Conservation (phyloP, 257 asterid species). For the Linderniella brevidens region DNA sequence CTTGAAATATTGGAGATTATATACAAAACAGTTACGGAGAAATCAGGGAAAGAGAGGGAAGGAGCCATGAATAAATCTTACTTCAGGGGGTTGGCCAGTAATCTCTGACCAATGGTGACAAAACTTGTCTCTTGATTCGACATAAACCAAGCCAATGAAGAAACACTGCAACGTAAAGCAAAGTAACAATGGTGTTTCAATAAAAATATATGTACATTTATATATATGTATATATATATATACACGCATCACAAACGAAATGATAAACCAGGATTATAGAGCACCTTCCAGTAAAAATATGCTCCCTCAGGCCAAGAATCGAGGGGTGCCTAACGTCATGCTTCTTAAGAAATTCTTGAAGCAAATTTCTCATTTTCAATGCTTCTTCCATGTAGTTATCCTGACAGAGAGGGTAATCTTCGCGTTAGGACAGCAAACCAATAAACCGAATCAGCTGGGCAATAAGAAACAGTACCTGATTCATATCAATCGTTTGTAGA, state of each 20-base stretch:
- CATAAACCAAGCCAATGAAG: slow-evolving; percentile 56
- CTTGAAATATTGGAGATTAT: too few relatives aligned
- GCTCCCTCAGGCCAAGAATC: slow-evolving; percentile 52
- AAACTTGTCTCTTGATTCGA: slow-evolving; percentile 51
- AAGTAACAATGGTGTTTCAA: neutral
- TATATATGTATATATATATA: slow-evolving; percentile 1
- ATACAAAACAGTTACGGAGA: too few relatives aligned
- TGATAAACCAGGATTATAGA: neutral
- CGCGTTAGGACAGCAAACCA: slow-evolving; percentile 3
- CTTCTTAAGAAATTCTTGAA: slow-evolving; percentile 35
- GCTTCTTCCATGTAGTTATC: slow-evolving; percentile 61
- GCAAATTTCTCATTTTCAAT: slow-evolving; percentile 44
- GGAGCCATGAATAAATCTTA: slow-evolving; percentile 15
- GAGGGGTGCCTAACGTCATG: slow-evolving; percentile 44
- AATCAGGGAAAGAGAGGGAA: neutral
- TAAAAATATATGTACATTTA: slow-evolving; percentile 5
- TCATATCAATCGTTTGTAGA: slow-evolving; percentile 86
- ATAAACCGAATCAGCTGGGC: slow-evolving; percentile 1
- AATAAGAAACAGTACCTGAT: slow-evolving; percentile 36
- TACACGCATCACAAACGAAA: slow-evolving; percentile 1
- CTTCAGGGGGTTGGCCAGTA: slow-evolving; percentile 47
- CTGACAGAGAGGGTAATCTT: slow-evolving; percentile 12
- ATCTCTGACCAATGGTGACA: slow-evolving; percentile 46
- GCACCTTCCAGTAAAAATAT: slow-evolving; percentile 52
- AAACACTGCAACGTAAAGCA: slow-evolving; percentile 22